Conservation (phyloP, 108 stramenopile species). For the Cyclotella kingstonii region DNA sequence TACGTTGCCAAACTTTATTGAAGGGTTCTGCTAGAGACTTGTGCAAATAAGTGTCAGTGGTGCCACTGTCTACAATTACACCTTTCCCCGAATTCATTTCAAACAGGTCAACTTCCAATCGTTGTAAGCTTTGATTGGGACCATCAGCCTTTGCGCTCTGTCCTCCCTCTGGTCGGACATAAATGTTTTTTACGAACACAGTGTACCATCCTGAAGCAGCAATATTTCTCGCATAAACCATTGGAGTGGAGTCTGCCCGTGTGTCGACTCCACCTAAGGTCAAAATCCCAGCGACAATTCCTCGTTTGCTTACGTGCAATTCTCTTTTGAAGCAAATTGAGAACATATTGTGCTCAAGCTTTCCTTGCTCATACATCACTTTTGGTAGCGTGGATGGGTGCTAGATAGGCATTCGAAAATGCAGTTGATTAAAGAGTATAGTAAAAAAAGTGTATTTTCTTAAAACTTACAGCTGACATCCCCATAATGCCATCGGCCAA, state of each 20-base stretch:
- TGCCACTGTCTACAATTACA: constrained; percentile 92
- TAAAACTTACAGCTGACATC: too few relatives aligned
- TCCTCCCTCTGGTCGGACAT: constrained; percentile 50
- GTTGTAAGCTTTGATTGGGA: constrained; percentile 13
- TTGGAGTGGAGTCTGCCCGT: constrained; percentile 42
- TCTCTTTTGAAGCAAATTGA: constrained; percentile 54
- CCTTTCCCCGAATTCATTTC: constrained; percentile 82
- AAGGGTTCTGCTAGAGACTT: constrained; percentile 50
- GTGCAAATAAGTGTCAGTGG: constrained; percentile 95
- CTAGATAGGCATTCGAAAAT: constrained; percentile 61
- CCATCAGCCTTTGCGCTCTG: constrained; percentile 26
- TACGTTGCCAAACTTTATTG: constrained; percentile 54
- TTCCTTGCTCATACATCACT: constrained; percentile 48
- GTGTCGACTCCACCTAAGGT: constrained; percentile 23
- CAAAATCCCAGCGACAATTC: constrained; percentile 50
- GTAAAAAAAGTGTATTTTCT: too few relatives aligned
- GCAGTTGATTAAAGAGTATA: too few relatives aligned
- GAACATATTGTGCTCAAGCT: constrained; percentile 64
- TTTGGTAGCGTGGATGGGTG: constrained; percentile 50
- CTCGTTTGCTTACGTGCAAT: constrained; percentile 48
- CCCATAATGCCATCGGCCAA: constrained; percentile 97
- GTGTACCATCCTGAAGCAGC: constrained; percentile 59
- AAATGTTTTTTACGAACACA: constrained; percentile 50
- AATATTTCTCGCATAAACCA: constrained; percentile 47
- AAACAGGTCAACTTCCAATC: constrained; percentile 13